These are phyloP conservation scores for Calvatia gigantea DNA, from an alignment of 768 basidiomycete species.

Conservation along the genomic window DNA sequence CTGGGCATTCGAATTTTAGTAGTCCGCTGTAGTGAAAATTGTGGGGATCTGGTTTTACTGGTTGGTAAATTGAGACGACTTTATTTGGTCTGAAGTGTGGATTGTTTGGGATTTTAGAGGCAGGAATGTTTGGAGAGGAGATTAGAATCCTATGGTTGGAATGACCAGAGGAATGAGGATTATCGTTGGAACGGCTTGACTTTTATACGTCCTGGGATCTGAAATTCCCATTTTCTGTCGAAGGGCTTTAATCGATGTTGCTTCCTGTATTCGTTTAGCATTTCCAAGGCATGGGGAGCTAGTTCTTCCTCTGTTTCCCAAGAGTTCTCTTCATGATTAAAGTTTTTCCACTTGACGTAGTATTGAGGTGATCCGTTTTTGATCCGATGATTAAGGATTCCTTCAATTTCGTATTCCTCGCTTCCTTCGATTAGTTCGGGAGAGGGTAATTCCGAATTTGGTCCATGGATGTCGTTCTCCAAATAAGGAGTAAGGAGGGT, in stretches of 20 bases:
- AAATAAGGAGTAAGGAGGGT: constrained; percentile 10
- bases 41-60: too few relatives aligned
- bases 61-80: too few relatives aligned
- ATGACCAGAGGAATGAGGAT: too few relatives aligned
- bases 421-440: constrained; percentile 11
- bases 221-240: too few relatives aligned
- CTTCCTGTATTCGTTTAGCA: not conserved
- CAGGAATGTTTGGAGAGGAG: too few relatives aligned
- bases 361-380: not conserved
- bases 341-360: constrained; percentile 12
- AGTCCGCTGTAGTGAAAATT: too few relatives aligned
- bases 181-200: too few relatives aligned
- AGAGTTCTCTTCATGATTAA: not conserved
- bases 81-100: too few relatives aligned
- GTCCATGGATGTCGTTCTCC: constrained; percentile 15
- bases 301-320: constrained; percentile 12
- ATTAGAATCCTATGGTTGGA: too few relatives aligned
- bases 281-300: not conserved
- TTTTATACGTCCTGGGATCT: too few relatives aligned
- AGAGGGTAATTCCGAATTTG: constrained; percentile 3
- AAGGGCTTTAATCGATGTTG: not conserved
- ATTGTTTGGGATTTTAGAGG: too few relatives aligned
- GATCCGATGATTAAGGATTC: constrained; percentile 2
- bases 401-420: constrained; percentile 17
- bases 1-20: too few relatives aligned